Conservation (phyloP, 306 rosid species). For the Casuarina cunninghamiana region DNA sequence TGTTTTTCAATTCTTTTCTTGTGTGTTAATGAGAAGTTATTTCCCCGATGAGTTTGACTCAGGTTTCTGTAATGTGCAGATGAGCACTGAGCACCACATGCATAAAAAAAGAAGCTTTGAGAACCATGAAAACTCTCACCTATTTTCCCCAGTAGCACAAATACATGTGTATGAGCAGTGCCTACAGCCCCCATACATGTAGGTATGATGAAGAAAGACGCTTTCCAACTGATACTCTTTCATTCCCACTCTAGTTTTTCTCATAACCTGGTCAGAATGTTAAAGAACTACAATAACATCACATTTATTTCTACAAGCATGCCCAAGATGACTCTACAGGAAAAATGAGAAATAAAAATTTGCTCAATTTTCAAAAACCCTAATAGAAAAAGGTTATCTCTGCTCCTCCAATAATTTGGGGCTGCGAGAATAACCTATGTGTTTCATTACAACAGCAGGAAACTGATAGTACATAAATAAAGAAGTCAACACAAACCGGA, state of each 20-base stretch:
- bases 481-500: neutral
- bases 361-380: neutral
- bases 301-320: constrained; percentile 19
- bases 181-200: constrained; percentile 97
- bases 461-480: neutral
- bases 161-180: constrained; percentile 97
- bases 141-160: constrained; percentile 86
- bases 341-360: neutral
- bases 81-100: constrained; percentile 9
- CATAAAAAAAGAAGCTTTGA: constrained; percentile 8
- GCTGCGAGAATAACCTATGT: neutral
- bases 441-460: neutral
- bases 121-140: constrained; percentile 39
- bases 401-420: neutral
- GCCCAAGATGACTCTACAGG: neutral
- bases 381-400: neutral
- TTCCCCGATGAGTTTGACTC: constrained; percentile 1
- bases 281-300: constrained; percentile 3
- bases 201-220: constrained; percentile 89
- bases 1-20: neutral
- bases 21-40: neutral
- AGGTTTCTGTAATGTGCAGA: neutral
- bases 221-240: constrained; percentile 93
- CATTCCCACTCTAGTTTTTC: constrained; percentile 72
- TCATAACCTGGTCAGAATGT: constrained; percentile 69